A percentile compares a stretch with the other conserved stretches of the same genome.
Conservation (phyloP, 768 basidiomycete species). For the Strobilomyces echinocephalus region DNA sequence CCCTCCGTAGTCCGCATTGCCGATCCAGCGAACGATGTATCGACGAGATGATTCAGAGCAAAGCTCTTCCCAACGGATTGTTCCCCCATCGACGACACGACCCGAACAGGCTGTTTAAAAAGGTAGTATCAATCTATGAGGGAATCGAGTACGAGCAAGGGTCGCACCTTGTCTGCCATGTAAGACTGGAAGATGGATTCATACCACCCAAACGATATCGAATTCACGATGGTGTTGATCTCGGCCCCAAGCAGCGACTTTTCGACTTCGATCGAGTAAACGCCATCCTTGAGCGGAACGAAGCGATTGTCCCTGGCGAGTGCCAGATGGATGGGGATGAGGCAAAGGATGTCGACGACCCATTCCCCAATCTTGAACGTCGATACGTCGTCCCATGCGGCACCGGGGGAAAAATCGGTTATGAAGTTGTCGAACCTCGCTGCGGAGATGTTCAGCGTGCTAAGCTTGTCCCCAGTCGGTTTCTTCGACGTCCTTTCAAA, state of each 20-base stretch:
- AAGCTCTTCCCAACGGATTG: conserved; percentile 64
- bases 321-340: conserved; percentile 63
- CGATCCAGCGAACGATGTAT: conserved; percentile 61
- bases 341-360: conserved; percentile 55
- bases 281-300: conserved; percentile 54
- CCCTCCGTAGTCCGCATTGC: conserved; percentile 64
- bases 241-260: conserved; percentile 54
- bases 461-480: conserved; percentile 44
- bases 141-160: not conserved
- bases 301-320: conserved; percentile 58
- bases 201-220: conserved; percentile 58
- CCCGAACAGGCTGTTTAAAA: conserved; percentile 48
- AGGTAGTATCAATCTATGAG: not conserved
- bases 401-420: not conserved
- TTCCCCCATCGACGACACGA: conserved; percentile 66
- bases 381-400: conserved; percentile 29
- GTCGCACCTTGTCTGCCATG: conserved; percentile 47
- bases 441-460: conserved; percentile 31
- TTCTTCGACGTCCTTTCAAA: conserved; percentile 52
- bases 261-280: conserved; percentile 46
- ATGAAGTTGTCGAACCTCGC: conserved; percentile 25
- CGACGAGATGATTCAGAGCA: conserved; percentile 54
- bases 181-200: conserved; percentile 62
- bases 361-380: conserved; percentile 50
- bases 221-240: conserved; percentile 50